These are phyloP conservation scores for Erodium moschatum DNA, from an alignment of 441 rosid genomes.

Conservation along the genomic window DNA sequence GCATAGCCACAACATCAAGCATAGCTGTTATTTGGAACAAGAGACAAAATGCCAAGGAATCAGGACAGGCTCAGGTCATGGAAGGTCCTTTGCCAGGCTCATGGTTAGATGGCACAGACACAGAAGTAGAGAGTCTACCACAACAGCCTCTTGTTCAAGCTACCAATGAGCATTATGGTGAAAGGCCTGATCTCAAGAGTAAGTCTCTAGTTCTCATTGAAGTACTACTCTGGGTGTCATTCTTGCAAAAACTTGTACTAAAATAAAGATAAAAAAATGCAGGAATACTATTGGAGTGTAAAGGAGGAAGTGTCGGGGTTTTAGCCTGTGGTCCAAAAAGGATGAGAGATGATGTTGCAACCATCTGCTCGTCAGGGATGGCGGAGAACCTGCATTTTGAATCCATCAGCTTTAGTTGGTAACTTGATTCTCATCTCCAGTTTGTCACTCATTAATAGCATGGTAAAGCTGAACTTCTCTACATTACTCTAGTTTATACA, in stretches of 20 bases:
- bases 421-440: slow-evolving; percentile 20
- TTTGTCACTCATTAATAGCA: background rate
- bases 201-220: background rate
- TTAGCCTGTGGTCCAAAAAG: slow-evolving; percentile 65
- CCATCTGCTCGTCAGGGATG: slow-evolving; percentile 52
- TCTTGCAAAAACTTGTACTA: background rate
- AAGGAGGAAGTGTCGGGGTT: slow-evolving; percentile 56
- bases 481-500: background rate
- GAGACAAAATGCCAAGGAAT: slow-evolving; percentile 30
- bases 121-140: slow-evolving; percentile 51
- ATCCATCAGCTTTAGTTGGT: slow-evolving; percentile 79
- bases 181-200: slow-evolving; percentile 51
- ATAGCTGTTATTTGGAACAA: slow-evolving; percentile 50
- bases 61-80: slow-evolving; percentile 31
- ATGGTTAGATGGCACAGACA: slow-evolving; percentile 23
- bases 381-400: slow-evolving; percentile 54
- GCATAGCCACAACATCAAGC: slow-evolving; percentile 42
- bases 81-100: slow-evolving; percentile 24
- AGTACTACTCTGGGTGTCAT: background rate
- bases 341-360: slow-evolving; percentile 69
- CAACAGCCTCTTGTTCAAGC: slow-evolving; percentile 38
- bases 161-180: slow-evolving; percentile 51
- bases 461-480: background rate
- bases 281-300: slow-evolving; percentile 37
- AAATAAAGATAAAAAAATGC: slow-evolving; percentile 15